Evolutionary conservation across 176 grass and related monocot genomes (phyloP), one percentile per base, ranked within the genome.

Genomic region (Juncus effusus): DNA sequence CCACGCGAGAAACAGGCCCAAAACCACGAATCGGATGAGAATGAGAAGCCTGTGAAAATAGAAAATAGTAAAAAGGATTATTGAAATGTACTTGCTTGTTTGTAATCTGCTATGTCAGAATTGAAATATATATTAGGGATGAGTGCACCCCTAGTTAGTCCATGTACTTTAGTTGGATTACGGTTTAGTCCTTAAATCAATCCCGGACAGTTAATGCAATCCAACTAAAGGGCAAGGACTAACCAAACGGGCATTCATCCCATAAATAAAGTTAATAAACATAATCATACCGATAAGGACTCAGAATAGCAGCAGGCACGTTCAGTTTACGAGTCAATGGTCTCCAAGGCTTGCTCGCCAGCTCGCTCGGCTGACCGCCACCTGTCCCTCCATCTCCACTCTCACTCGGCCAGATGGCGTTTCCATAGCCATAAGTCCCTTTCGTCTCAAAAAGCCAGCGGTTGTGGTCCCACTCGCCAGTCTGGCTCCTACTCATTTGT

Each of bases 391-490:
- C 87, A 0, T 84, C 88, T 54, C 75, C 83, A 28, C 84, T 89
- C 76, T 93, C 94, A 38, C 78, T 79, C 2, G 94, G 85, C 94
- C 94, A 99, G 11, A 99, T 99, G 2, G 94, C 94, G 78, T 99
- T 99, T 12, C 94, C 94, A n/a, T 93, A 99, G 1, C 94, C 94
- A 64, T 99, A 99, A 0, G 94, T 99, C 0, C 94, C 94, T 54
- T 99, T 99, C 1, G 94, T 99, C 80, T 99, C 94, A 10, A 99
- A 99, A 1, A 99, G 64, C 94, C 94, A 99, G 3, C 88, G 77
- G 37, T 92, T 93, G 41, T 99, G 89, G 75, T 99, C 94, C 88
- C 88, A 99, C 10, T 99, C 88, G 5, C 83, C 75, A 2, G 94
- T 99, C 76, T 99, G 94, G 69, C 85, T 93, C 74, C 81, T 82